Conservation (phyloP, 2,329 filamentous ascomycete genomes). For the Trichoderma atroviride region DNA sequence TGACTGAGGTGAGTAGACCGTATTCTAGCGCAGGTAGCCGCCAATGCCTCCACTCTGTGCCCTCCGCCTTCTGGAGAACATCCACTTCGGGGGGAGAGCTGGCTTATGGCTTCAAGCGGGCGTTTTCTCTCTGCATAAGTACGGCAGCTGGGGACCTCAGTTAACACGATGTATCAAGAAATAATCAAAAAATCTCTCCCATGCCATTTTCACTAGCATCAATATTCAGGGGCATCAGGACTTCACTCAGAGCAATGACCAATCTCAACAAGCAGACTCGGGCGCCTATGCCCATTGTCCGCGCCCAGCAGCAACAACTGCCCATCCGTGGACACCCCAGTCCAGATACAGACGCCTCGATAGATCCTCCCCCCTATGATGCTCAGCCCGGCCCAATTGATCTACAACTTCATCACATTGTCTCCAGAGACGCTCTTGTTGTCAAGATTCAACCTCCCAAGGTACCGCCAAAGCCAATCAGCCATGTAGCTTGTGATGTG, state of each 20-base stretch:
- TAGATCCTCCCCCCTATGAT: background rate
- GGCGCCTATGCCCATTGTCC: background rate
- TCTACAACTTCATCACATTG: constrained; percentile 47
- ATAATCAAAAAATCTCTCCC: background rate
- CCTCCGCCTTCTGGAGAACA: too few relatives aligned
- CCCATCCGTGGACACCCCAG: constrained; percentile 3
- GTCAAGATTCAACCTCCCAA: constrained; percentile 51
- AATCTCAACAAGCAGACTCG: constrained; percentile 1
- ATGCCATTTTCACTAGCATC: background rate
- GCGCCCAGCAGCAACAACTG: background rate
- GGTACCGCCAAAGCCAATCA: constrained; percentile 35
- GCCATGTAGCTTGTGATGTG: constrained; percentile 59
- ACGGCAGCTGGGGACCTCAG: background rate
- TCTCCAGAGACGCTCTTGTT: constrained; percentile 45
- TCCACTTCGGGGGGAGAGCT: background rate
- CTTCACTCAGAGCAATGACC: background rate
- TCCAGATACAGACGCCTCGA: background rate
- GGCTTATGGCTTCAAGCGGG: background rate
- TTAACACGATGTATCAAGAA: background rate
- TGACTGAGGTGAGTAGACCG: constrained; percentile 3
- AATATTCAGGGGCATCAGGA: background rate
- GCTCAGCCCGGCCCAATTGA: background rate
- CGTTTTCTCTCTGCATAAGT: constrained; percentile 15
- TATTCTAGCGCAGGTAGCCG: background rate
- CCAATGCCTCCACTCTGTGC: background rate